Base-by-base conservation (phyloP, 75 land plant genomes). In the Cryptomeria japonica region DNA sequence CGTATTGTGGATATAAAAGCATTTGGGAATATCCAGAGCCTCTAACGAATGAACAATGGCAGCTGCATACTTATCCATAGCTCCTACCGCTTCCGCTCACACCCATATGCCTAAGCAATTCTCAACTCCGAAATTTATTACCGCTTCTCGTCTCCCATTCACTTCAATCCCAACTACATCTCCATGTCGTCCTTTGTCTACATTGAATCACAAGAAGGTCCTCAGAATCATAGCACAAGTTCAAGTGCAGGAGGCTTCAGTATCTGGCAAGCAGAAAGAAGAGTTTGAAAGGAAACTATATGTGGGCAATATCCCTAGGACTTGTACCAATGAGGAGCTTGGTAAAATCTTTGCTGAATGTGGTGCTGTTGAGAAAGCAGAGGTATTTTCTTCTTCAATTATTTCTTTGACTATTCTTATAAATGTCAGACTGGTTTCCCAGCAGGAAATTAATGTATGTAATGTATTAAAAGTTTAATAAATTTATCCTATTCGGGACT, bases 271-370 rank as follows among this genome's bases (percentile, higher is more conserved):
- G 37, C 34, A 34, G 77, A 31, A 75, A 8, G 18, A 8, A 51
- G 32, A 38, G 84, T 82, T 85, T 85, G 58, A 79, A 12, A 83
- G 93, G 89, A 91, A 90, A 90, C 89, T 97, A 11, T 97, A 97
- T 87, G 91, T 97, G 37, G 99, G 98, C 5, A 97, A 97, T 83
- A 92, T 97, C 84, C 97, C 99, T 0, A 91, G 99, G 86, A 92
- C 77, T 75, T 85, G 91, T 14, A 80, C 83, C 76, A 94, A 93
- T 89, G 94, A 91, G 25, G 93, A 95, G 90, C 91, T 97, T 14
- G 88, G 90, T 1, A 42, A 89, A 87, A 87, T 95, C 51, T 94
- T 95, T 64, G 89, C 89, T 47, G 92, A 94, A 72, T 89, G 88
- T 46, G 99, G 98, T 10, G 85, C 87, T 34, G 98, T 97, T 4